These are phyloP conservation scores for Solanum sitiens DNA, from an alignment of 257 asterid species.

Conservation along the genomic window DNA sequence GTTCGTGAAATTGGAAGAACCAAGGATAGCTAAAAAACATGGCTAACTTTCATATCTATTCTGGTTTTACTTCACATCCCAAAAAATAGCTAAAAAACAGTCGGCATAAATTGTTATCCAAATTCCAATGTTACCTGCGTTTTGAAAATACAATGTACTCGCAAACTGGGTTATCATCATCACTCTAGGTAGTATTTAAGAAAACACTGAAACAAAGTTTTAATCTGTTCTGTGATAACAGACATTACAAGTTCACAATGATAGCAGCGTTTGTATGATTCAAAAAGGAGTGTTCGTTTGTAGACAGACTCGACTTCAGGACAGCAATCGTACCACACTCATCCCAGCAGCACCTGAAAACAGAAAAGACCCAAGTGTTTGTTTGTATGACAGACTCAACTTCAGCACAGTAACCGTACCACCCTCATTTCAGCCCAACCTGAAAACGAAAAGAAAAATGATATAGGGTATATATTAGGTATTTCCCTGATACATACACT, in stretches of 20 bases:
- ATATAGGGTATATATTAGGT: not conserved
- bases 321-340: not conserved
- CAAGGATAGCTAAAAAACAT: no score
- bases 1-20: no score
- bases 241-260: not conserved
- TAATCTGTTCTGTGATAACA: not conserved
- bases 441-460: not conserved
- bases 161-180: no score
- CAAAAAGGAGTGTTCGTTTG: not conserved
- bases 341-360: not conserved
- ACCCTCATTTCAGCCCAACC: not conserved
- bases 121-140: no score
- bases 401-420: not conserved
- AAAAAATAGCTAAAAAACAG: no score
- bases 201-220: not conserved
- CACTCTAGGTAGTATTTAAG: not conserved
- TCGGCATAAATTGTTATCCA: no score
- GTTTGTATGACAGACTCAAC: not conserved
- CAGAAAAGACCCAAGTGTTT: not conserved
- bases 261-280: not conserved
- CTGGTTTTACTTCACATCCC: no score
- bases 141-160: no score
- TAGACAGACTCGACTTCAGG: not conserved
- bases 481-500: not conserved
- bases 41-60: no score